Evolutionary conservation across 2,329 filamentous ascomycete species (phyloP).

Genomic region (Aspergillus ibericus): DNA sequence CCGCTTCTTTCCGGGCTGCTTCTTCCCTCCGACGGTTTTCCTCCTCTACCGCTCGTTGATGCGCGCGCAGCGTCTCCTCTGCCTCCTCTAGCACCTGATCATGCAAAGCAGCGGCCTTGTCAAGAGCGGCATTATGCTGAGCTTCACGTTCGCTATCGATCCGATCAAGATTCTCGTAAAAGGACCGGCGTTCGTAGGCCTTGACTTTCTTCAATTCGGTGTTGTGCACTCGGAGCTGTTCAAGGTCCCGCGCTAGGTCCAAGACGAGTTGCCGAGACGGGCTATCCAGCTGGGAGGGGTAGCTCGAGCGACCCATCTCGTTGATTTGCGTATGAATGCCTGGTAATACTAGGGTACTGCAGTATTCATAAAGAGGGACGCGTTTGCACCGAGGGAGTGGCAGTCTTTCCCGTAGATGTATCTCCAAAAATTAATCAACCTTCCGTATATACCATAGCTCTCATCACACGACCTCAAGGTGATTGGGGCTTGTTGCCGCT

Average conservation of each 20-base stretch:
- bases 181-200: constrained; percentile 44
- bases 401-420: not conserved
- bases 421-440: not conserved
- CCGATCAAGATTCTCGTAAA: constrained; percentile 61
- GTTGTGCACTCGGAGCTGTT: constrained; percentile 44
- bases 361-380: not conserved
- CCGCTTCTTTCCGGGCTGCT: constrained; percentile 34
- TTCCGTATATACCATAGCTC: not conserved
- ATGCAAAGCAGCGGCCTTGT: constrained; percentile 65
- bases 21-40: constrained; percentile 39
- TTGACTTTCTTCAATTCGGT: constrained; percentile 46
- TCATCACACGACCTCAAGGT: not conserved
- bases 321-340: not conserved
- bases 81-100: constrained; percentile 61
- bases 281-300: constrained; percentile 36
- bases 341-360: not conserved
- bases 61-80: constrained; percentile 53
- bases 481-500: not conserved
- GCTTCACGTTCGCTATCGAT: constrained; percentile 63
- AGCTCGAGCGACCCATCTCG: constrained; percentile 32
- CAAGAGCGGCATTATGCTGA: constrained; percentile 65
- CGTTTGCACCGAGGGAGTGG: not conserved
- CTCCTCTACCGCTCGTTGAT: constrained; percentile 43
- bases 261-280: constrained; percentile 42
- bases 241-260: constrained; percentile 43